Base-by-base conservation (phyloP, 2,329 filamentous ascomycete genomes). In the Onygenales sp. region DNA sequence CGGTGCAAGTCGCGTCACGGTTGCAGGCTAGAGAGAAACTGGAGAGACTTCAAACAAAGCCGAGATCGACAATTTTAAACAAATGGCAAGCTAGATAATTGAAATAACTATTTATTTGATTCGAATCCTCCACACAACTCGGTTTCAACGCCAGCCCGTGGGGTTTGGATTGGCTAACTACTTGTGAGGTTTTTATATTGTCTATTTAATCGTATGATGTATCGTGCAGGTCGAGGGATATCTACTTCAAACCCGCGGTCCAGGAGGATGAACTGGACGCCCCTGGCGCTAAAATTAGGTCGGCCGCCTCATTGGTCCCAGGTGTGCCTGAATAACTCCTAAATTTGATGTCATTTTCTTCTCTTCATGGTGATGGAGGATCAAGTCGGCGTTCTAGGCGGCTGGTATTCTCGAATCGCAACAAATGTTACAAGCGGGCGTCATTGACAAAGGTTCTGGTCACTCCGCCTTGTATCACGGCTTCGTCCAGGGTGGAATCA, bases 401-500 rank as follows among this genome's bases (percentile, higher is more conserved):
- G n/a, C 11, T 11, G 36, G 21, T 9, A 39, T 39, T 49, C 21
- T 49, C 47, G 9, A 37, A 39, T 42, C 36, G 36, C 47, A 10
- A 39, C 34, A 39, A 49, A 49, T 40, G 46, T 39, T 49, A 32
- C 46, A 49, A 39, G 46, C n/a, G 36, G 17, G 46, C 6, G 17
- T 49, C 13, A 5, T 49, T 39, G 47, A 40, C 47, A 49, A 49
- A 40, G 36, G 17, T 40, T 40, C 11, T 37, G 7, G 47, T 42
- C 36, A 14, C 36, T 8, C 17, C 27, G 42, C 10, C 45, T 49
- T 49, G 47, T 49, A 49, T 49, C 47, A 42, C 47, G 40, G 13
- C 36, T 49, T 49, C 17, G 36, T 27, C 47, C 47, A 31, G 11
- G 17, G 47, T 49, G 47, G 47, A 49, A 49, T 49, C 32, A 21